Evolutionary conservation across 2,329 filamentous ascomycete genomes (phyloP), one percentile per base, ranked within the genome.

Genomic region (Lasiodiplodia theobromae): DNA sequence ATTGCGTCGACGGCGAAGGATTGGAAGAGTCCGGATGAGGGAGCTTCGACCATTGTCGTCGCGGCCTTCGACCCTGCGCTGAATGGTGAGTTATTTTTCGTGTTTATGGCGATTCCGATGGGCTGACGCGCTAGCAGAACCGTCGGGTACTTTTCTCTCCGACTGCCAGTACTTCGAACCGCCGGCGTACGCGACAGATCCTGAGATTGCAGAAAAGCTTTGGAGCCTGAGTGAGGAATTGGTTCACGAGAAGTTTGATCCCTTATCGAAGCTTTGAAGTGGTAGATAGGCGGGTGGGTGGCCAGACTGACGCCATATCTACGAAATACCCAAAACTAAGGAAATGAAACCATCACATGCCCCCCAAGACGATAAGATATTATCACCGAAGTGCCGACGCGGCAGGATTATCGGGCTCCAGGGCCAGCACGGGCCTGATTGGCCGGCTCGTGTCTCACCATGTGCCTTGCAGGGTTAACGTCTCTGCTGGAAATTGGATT

Each of bases 191-290:
- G 76, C 74, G 14, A 72, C 63, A 37, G 73, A 72, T 6, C 68
- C 70, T 7, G 73, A 71, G 14, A 71, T 76, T 58, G 71, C 68
- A 12, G 76, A 78, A 67, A 75, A 70, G 54, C 63, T 77, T 37
- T 79, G 77, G 76, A 71, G 74, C 62, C 66, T 78, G 71, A 78
- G 77, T 49, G 75, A 78, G 71, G 70, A 74, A 67, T 65, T 78
- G 12, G 75, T 78, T 2, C 74, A 73, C 10, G 65, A 78, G 58
- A 72, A 70, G 12, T 77, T 78, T 56, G 34, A 69, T 10, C 77
- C 73, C 51, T 78, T 31, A n/a, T 21, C 60, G 60, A 64, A 52
- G 47, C 47, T 52, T 7, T 64, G 60, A 63, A n/a, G 18, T 3
- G 28, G 40, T n/a, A 14, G 4, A 16, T 51, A 8, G 10, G n/a